phyloP scores from a whole-genome alignment of 2,329 filamentous ascomycete genomes.

The Colletotrichum graminicola region DNA sequence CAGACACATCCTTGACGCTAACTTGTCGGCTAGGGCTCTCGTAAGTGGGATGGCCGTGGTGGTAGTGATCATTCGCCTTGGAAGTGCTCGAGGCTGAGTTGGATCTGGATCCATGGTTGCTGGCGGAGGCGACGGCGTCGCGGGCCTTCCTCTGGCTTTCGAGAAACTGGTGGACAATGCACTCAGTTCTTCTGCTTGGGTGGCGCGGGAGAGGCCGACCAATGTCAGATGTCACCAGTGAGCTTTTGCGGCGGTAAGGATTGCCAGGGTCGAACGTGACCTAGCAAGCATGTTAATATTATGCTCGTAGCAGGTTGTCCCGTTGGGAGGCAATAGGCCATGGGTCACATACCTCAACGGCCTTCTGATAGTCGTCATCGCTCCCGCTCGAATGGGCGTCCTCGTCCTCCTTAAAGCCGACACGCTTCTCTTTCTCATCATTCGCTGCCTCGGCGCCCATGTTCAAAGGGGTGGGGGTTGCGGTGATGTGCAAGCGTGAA shows the following conservation, averaged over 20 bases:
- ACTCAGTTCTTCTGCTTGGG: conserved; percentile 63
- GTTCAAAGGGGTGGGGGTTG: neutral
- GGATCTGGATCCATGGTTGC: conserved; percentile 45
- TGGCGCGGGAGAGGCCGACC: conserved; percentile 52
- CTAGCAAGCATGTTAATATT: conserved; percentile 49
- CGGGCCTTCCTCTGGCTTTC: conserved; percentile 64
- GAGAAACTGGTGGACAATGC: conserved; percentile 74
- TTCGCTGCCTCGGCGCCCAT: conserved; percentile 19
- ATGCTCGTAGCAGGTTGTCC: neutral
- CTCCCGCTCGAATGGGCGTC: conserved; percentile 60
- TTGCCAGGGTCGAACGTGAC: conserved; percentile 73
- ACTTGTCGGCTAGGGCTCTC: conserved; percentile 39
- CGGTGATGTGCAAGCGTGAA: conserved; percentile 2
- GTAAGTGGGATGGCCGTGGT: conserved; percentile 48
- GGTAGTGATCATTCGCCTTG: conserved; percentile 41
- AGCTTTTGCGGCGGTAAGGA: conserved; percentile 75
- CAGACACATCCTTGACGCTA: conserved; percentile 44
- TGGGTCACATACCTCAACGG: conserved; percentile 61
- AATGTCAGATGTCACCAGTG: conserved; percentile 67
- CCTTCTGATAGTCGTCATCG: conserved; percentile 62
- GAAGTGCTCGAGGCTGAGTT: conserved; percentile 34
- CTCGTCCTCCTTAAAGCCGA: conserved; percentile 49
- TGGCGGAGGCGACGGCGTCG: conserved; percentile 43
- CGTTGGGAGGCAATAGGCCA: neutral
- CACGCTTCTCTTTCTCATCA: conserved; percentile 45